Evolutionary conservation across 176 grass and related monocot genomes (phyloP).

Genomic region (Cenchrus americanus): DNA sequence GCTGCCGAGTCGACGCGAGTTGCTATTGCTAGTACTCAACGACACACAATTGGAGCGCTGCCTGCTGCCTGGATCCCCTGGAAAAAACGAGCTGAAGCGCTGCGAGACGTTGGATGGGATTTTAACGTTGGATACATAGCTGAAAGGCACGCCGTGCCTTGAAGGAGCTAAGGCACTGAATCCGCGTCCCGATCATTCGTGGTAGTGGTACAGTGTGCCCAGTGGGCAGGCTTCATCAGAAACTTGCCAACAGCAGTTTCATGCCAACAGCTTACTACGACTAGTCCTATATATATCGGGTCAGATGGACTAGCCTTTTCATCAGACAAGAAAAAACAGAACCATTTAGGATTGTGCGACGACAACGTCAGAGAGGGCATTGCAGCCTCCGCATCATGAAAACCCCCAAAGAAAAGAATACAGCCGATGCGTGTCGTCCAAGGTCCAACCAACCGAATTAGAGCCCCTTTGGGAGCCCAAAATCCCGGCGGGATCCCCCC

Average conservation of each 20-base stretch:
- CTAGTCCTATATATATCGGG: too few species aligned
- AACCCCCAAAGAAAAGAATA: not conserved
- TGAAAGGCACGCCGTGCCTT: too few species aligned
- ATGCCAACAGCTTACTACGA: not conserved
- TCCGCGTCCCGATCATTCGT: not conserved
- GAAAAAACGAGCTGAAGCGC: too few species aligned
- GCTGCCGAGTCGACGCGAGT: too few species aligned
- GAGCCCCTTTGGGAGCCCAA: too few species aligned
- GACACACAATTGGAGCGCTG: too few species aligned
- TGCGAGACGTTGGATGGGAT: too few species aligned
- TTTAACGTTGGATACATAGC: too few species aligned
- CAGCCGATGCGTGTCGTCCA: not conserved
- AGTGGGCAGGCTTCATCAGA: not conserved
- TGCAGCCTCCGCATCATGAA: not conserved
- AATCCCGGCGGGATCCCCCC: too few species aligned
- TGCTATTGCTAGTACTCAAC: too few species aligned
- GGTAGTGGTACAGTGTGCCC: not conserved
- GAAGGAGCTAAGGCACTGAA: too few species aligned
- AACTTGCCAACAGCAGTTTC: not conserved
- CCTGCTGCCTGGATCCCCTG: too few species aligned
- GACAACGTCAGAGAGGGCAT: not conserved
- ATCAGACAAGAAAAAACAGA: not conserved
- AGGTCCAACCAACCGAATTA: not conserved
- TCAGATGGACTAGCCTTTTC: not conserved
- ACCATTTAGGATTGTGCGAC: not conserved